phyloP scores from a whole-genome alignment of 2,329 filamentous ascomycete species.

The Colletotrichum theobromicola region DNA sequence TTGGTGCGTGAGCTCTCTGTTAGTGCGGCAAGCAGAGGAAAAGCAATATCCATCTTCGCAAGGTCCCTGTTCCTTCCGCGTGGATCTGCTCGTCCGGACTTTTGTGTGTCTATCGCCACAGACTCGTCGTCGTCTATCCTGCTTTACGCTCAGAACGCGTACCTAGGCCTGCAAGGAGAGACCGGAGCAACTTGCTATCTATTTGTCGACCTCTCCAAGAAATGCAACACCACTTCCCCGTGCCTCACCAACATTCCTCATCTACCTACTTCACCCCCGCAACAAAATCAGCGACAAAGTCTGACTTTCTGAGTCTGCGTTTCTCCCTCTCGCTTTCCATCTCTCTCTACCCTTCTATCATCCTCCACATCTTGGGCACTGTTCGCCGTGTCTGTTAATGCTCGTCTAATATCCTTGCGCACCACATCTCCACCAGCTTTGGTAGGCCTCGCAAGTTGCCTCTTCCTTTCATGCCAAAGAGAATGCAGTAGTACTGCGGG shows the following conservation, averaged over 20 bases:
- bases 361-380: neutral
- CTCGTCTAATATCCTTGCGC: neutral
- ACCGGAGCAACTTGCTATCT: neutral
- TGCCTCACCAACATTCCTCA: conserved; percentile 21
- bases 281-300: conserved; percentile 26
- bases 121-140: conserved; percentile 7
- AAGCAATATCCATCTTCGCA: conserved; percentile 20
- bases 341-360: conserved; percentile 5
- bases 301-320: conserved; percentile 24
- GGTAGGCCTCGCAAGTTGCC: neutral
- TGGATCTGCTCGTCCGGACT: conserved; percentile 13
- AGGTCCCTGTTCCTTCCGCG: conserved; percentile 19
- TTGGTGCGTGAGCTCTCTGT: conserved; percentile 23
- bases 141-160: conserved; percentile 11
- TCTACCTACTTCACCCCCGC: conserved; percentile 23
- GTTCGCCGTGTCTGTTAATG: neutral
- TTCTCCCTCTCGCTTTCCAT: conserved; percentile 18
- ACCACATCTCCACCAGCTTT: neutral
- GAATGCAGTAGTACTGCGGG: conserved; percentile 6
- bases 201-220: conserved; percentile 20
- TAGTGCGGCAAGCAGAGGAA: conserved; percentile 24
- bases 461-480: neutral
- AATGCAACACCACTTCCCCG: conserved; percentile 18
- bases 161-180: conserved; percentile 17
- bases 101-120: conserved; percentile 14